Base-by-base conservation (phyloP, 2,329 filamentous ascomycete species). In the Dothiorella sarmentorum region DNA sequence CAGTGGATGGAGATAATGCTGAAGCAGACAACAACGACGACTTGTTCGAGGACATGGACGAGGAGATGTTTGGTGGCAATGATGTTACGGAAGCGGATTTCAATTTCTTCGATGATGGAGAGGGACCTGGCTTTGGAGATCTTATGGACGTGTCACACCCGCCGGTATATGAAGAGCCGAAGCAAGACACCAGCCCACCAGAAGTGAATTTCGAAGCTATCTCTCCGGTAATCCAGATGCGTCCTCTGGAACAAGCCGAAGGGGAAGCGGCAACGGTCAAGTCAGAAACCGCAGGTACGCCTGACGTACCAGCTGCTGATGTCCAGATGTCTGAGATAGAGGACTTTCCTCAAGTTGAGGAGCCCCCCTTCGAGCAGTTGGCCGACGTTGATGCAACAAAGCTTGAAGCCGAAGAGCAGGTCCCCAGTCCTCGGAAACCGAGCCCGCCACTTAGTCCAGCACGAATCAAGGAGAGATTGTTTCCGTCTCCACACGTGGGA, bases 71-170 rank as follows among this genome's bases (percentile, higher is more conserved):
- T 71, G 85, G 81, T n/a, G 83, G 85, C n/a, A 82, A 84, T 62
- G 83, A 76, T n/a, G 78, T 93, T n/a, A 91, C 87, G 1, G 90
- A 94, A 64, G 89, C 85, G 5, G 90, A 94, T 67, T 93, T 93
- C 69, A 90, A 83, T 68, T 93, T 92, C 71, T 93, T 93, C 64
- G 89, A 93, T 65, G 85, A 88, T 61, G 80, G 79, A 2, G 76
- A 75, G 45, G 75, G 70, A n/a, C n/a, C n/a, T n/a, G 70, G 71
- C 26, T 62, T 69, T 20, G 59, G 38, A 26, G 67, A 70, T 22
- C 72, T 74, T 67, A 44, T 66, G 15, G 70, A 72, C 49, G 68
- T 65, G 9, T 61, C 56, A 11, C 44, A 51, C 11, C 56, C 53
- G n/a, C 40, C 45, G 65, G 15, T 29, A 17, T 58, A 51, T 18